Conservation (phyloP, 257 asterid genomes). For the Ocimum tenuiflorum region DNA sequence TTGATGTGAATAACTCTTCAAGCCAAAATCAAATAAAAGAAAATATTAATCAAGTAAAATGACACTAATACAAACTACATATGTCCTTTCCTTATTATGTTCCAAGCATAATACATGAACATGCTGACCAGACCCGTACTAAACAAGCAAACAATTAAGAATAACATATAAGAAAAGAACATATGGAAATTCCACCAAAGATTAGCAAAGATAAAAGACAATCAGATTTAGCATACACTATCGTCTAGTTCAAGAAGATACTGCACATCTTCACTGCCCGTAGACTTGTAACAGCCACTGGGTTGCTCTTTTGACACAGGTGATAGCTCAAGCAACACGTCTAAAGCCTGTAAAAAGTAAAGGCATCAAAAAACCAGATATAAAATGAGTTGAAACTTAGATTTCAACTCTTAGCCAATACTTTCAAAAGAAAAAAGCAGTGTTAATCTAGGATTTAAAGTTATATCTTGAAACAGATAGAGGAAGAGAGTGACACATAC, state of each 20-base stretch:
- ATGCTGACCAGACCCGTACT: neutral
- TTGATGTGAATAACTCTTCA: neutral
- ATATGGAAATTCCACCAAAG: neutral
- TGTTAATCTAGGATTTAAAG: neutral
- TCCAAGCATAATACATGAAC: constrained; percentile 1
- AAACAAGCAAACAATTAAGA: neutral
- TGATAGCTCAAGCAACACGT: constrained; percentile 62
- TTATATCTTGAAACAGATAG: neutral
- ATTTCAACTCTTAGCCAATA: neutral
- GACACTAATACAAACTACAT: neutral
- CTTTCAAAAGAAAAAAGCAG: neutral
- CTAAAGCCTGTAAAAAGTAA: constrained; percentile 59
- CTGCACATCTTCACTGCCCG: constrained; percentile 33
- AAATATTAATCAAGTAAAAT: neutral
- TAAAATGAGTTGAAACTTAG: neutral
- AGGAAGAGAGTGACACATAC: neutral
- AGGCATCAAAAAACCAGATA: neutral
- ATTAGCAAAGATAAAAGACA: constrained; percentile 13
- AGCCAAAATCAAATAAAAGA: constrained; percentile 2
- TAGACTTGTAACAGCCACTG: constrained; percentile 26
- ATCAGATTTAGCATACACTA: constrained; percentile 38
- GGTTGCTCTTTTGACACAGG: constrained; percentile 44
- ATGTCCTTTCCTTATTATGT: neutral
- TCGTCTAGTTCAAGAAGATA: constrained; percentile 33
- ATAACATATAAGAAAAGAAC: neutral